Evolutionary conservation across 805 yeast species (phyloP).

Genomic region (Metschnikowia peoriensis): DNA sequence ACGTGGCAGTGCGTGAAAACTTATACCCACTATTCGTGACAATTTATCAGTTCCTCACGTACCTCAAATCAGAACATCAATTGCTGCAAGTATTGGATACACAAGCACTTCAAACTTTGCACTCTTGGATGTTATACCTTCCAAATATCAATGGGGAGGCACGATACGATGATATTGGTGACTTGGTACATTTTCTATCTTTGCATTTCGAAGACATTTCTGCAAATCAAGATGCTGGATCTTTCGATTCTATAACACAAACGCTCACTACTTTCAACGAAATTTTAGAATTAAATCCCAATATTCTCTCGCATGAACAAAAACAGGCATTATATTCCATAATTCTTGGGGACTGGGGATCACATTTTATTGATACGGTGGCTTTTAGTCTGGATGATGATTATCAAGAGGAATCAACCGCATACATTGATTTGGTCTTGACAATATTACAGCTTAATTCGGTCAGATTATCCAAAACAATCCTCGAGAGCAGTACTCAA

Average conservation of each 20-base stretch:
- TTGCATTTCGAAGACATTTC: slow-evolving; percentile 8
- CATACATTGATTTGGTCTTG: slow-evolving; percentile 46
- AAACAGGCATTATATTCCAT: slow-evolving; percentile 27
- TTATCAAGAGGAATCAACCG: slow-evolving; percentile 34
- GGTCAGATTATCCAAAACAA: slow-evolving; percentile 37
- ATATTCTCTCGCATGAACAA: slow-evolving; percentile 34
- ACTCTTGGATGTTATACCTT: slow-evolving; percentile 38
- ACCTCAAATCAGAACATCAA: slow-evolving; percentile 3
- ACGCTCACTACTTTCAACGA: slow-evolving; percentile 36
- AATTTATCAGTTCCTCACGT: slow-evolving; percentile 20
- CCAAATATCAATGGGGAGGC: slow-evolving; percentile 32
- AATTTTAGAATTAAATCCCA: slow-evolving; percentile 45
- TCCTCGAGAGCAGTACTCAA: slow-evolving; percentile 35
- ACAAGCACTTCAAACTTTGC: slow-evolving; percentile 26
- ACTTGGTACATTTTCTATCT: slow-evolving; percentile 20
- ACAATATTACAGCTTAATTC: slow-evolving; percentile 48
- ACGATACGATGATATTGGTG: slow-evolving; percentile 24
- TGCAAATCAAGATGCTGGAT: neutral
- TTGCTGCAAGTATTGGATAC: slow-evolving; percentile 13
- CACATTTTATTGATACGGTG: slow-evolving; percentile 32
- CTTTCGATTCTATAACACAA: slow-evolving; percentile 25
- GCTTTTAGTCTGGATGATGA: slow-evolving; percentile 29
- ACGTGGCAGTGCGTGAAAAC: slow-evolving; percentile 34
- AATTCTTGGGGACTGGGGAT: slow-evolving; percentile 49
- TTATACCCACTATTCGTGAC: slow-evolving; percentile 27